These are phyloP conservation scores for Agrocybe praecox DNA, from an alignment of 768 basidiomycete genomes.

Conservation along the genomic window DNA sequence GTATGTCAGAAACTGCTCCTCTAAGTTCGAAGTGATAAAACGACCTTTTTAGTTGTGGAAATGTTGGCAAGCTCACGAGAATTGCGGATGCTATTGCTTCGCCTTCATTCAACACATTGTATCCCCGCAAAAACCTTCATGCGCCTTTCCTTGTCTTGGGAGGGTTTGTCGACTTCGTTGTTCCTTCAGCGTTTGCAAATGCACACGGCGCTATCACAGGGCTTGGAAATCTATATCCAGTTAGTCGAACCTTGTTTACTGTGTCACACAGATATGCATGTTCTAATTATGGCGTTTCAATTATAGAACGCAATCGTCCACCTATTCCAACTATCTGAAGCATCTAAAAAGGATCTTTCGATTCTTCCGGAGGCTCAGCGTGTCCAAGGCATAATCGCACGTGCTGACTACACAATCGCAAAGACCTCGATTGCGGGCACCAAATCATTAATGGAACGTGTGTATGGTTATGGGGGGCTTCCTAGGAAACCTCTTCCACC, in stretches of 20 bases:
- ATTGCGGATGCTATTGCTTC: constrained; percentile 70
- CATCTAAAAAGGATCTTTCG: constrained; percentile 53
- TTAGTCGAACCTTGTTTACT: constrained; percentile 29
- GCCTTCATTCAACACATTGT: constrained; percentile 50
- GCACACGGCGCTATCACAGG: constrained; percentile 92
- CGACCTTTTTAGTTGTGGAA: constrained; percentile 65
- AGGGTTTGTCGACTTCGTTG: constrained; percentile 83
- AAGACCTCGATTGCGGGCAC: constrained; percentile 80
- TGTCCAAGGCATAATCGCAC: constrained; percentile 80
- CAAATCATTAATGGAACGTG: constrained; percentile 75
- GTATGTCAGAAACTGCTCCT: constrained; percentile 40
- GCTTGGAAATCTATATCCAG: constrained; percentile 82
- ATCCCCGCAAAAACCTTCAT: constrained; percentile 69
- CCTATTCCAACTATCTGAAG: constrained; percentile 64
- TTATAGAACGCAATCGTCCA: constrained; percentile 58
- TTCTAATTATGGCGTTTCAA: not conserved
- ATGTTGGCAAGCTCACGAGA: constrained; percentile 89
- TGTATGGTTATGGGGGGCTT: constrained; percentile 80
- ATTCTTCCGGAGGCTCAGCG: constrained; percentile 69
- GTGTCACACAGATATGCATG: not conserved
- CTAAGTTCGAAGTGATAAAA: constrained; percentile 6
- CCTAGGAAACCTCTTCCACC: constrained; percentile 81
- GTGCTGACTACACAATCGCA: constrained; percentile 79
- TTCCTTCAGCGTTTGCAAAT: constrained; percentile 70
- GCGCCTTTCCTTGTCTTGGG: constrained; percentile 85